These are phyloP conservation scores for Penicillium cinerascens DNA, from an alignment of 495 filamentous ascomycete genomes.

Conservation along the genomic window DNA sequence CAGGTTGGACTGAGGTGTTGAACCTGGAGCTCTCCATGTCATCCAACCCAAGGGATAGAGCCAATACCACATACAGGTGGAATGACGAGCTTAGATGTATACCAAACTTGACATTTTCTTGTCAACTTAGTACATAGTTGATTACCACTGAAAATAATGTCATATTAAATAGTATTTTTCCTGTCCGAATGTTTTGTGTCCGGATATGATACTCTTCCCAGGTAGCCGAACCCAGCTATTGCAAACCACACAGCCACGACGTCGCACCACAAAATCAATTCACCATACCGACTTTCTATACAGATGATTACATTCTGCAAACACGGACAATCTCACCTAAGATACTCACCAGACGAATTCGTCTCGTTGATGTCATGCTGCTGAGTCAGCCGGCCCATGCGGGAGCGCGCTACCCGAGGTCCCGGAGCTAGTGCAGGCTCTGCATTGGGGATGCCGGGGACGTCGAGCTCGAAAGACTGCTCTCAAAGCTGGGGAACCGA, in stretches of 20 bases:
- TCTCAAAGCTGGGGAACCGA: too few species aligned
- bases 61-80: too few species aligned
- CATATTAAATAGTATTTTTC: not conserved
- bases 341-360: not conserved
- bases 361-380: conserved; percentile 18
- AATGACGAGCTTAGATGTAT: too few species aligned
- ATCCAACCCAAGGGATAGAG: too few species aligned
- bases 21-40: too few species aligned
- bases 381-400: conserved; percentile 27
- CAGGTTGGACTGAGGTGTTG: too few species aligned
- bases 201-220: not conserved
- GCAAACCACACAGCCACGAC: not conserved
- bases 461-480: conserved; percentile 4
- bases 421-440: conserved; percentile 25
- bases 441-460: conserved; percentile 17
- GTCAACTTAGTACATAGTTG: too few species aligned
- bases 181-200: not conserved
- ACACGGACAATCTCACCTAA: too few species aligned
- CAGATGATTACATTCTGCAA: not conserved
- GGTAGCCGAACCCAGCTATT: not conserved
- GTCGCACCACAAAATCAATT: not conserved
- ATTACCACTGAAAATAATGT: too few species aligned
- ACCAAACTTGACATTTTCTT: too few species aligned
- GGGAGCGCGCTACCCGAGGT: conserved; percentile 25
- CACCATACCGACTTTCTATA: not conserved